These are phyloP conservation scores for Cyberlindnera petersonii DNA, from an alignment of 805 yeast species.

Conservation along the genomic window DNA sequence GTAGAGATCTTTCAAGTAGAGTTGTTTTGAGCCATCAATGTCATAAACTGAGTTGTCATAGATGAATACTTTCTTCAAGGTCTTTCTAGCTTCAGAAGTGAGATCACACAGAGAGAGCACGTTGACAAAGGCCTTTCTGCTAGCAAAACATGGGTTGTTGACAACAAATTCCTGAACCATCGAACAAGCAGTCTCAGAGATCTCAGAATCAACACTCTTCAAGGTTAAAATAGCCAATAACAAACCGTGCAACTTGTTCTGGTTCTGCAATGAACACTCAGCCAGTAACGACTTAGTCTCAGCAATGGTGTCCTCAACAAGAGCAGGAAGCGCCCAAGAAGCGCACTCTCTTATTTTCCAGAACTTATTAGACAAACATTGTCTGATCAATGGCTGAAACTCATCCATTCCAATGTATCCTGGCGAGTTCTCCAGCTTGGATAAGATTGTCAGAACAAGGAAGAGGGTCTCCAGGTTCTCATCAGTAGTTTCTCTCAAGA, in stretches of 20 bases:
- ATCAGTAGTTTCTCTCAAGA: constrained; percentile 34
- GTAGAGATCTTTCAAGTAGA: constrained; percentile 36
- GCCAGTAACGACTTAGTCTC: constrained; percentile 30
- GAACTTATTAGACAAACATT: constrained; percentile 46
- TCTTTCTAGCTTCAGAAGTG: constrained; percentile 10
- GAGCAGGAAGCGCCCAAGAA: constrained; percentile 59
- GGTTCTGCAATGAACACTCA: constrained; percentile 24
- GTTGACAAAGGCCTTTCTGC: constrained; percentile 34
- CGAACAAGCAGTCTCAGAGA: constrained; percentile 7
- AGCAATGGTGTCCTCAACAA: constrained; percentile 34
- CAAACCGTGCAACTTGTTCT: constrained; percentile 57
- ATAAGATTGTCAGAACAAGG: constrained; percentile 69
- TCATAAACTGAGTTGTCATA: constrained; percentile 25
- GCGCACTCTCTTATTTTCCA: constrained; percentile 93
- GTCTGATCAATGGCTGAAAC: constrained; percentile 46
- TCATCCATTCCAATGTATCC: constrained; percentile 49
- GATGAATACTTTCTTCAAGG: constrained; percentile 36
- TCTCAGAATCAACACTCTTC: constrained; percentile 7
- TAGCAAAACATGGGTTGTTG: constrained; percentile 30
- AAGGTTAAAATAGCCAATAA: constrained; percentile 45
- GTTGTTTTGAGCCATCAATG: constrained; percentile 48
- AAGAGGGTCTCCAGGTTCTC: constrained; percentile 57
- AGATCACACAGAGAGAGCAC: constrained; percentile 6
- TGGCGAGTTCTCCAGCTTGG: constrained; percentile 61
- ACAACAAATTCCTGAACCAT: constrained; percentile 16